phyloP scores from a whole-genome alignment of 805 yeast genomes.

The Pichia eremophila region DNA sequence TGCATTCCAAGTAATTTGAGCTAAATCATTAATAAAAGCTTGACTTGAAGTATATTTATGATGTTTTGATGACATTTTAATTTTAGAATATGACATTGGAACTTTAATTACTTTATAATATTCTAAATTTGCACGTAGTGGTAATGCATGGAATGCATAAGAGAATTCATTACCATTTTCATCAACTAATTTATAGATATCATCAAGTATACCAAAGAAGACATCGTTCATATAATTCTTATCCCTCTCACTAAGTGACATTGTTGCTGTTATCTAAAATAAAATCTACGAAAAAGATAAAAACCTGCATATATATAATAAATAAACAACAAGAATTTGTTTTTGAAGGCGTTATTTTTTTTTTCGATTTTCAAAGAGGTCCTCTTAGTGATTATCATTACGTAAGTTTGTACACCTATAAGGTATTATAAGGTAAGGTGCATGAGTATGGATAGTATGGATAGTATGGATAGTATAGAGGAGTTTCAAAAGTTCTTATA shows the following conservation, averaged over 20 bases:
- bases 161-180: slow-evolving; percentile 22
- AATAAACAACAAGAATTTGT: too few species aligned
- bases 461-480: not conserved
- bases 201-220: slow-evolving; percentile 13
- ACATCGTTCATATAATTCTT: slow-evolving; percentile 13
- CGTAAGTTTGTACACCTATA: too few species aligned
- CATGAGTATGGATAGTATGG: not conserved
- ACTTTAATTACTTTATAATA: slow-evolving; percentile 69
- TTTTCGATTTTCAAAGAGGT: too few species aligned
- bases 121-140: slow-evolving; percentile 63
- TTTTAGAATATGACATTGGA: slow-evolving; percentile 75
- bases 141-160: slow-evolving; percentile 55
- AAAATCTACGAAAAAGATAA: too few species aligned
- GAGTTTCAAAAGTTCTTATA: slow-evolving; percentile 38
- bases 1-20: slow-evolving; percentile 87
- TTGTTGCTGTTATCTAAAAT: too few species aligned
- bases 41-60: slow-evolving; percentile 49
- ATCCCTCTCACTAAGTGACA: slow-evolving; percentile 8
- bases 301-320: too few species aligned
- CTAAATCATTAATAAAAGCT: slow-evolving; percentile 66
- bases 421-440: too few species aligned
- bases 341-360: too few species aligned
- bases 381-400: too few species aligned
- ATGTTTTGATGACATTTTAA: slow-evolving; percentile 50
- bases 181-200: slow-evolving; percentile 20